Conservation (phyloP, 139 green algal species). For the Tetradesmus obliquus region DNA sequence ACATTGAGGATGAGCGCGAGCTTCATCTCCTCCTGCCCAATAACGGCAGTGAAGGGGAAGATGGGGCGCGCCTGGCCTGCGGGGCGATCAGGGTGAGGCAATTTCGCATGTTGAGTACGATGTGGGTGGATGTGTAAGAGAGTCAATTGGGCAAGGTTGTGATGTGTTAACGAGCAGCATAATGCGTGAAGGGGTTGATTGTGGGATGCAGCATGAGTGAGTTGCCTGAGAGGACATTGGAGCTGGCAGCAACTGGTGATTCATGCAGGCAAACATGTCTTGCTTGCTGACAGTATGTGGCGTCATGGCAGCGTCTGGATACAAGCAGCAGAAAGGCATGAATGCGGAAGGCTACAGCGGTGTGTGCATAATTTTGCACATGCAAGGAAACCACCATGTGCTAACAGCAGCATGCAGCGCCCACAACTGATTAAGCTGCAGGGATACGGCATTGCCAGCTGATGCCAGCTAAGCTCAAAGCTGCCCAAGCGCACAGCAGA, state of each 20-base stretch:
- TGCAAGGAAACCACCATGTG: neutral
- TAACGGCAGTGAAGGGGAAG: slow-evolving; percentile 90
- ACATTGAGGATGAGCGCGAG: slow-evolving; percentile 92
- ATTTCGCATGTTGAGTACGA: neutral
- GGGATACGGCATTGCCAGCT: neutral
- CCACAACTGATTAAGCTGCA: neutral
- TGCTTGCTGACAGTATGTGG: too few species aligned
- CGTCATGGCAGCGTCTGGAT: too few species aligned
- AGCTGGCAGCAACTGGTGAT: too few species aligned
- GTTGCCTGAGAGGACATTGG: neutral
- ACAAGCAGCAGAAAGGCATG: too few species aligned
- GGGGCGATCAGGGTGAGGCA: neutral
- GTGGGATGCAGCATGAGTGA: too few species aligned
- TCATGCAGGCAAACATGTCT: too few species aligned
- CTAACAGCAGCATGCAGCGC: neutral
- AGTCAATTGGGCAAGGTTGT: too few species aligned
- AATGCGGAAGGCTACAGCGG: neutral
- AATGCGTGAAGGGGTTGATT: too few species aligned
- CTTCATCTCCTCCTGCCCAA: slow-evolving; percentile 95
- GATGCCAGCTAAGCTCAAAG: neutral
- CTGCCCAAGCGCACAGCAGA: neutral
- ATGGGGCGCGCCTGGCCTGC: slow-evolving; percentile 63
- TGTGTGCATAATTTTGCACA: neutral
- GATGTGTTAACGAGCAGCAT: too few species aligned
- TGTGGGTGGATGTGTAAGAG: neutral